Evolutionary conservation across 305 asterid genomes (phyloP).

Genomic region (Nicotiana rustica): DNA sequence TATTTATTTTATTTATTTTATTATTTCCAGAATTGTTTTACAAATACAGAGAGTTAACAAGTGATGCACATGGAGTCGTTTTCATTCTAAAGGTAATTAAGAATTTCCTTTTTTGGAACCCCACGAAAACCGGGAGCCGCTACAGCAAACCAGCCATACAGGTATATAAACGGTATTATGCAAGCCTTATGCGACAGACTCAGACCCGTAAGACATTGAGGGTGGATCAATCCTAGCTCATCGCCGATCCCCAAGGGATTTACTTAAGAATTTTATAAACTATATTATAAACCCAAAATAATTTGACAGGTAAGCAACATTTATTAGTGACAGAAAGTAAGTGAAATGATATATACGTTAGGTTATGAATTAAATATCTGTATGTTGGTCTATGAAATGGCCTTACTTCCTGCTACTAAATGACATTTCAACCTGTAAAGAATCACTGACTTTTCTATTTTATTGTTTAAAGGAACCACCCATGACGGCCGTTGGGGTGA

Average conservation of each 20-base stretch:
- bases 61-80: background rate
- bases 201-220: too few species aligned
- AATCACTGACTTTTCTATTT: slow-evolving; percentile 20
- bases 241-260: too few species aligned
- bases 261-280: background rate
- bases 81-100: slow-evolving; percentile 13
- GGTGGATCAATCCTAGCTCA: too few species aligned
- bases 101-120: too few species aligned
- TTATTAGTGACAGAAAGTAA: background rate
- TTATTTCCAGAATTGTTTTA: too few species aligned
- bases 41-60: too few species aligned
- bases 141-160: too few species aligned
- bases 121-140: too few species aligned
- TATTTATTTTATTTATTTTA: too few species aligned
- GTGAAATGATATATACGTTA: background rate
- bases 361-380: background rate
- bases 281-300: background rate
- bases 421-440: background rate
- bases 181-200: too few species aligned
- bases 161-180: too few species aligned
- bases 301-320: background rate
- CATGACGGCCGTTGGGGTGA: too few species aligned
- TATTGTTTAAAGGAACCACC: background rate
- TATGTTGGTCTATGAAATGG: background rate
- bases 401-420: background rate